phyloP scores from a whole-genome alignment of 176 grass and related monocot genomes.

The Oryza australiensis region DNA sequence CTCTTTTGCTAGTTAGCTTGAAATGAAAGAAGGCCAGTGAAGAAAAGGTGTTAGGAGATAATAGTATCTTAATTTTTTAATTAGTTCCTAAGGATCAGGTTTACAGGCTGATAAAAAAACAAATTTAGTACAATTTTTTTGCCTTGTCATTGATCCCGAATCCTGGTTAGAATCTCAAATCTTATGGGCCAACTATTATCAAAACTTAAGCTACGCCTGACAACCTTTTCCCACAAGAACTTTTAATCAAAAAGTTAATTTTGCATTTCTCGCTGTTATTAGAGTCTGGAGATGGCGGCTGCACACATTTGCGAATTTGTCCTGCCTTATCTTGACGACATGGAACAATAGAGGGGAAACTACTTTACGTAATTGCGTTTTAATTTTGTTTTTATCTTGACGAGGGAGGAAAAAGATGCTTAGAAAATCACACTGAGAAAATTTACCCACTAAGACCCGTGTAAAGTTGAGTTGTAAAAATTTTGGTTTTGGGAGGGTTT shows the following conservation, averaged over 20 bases:
- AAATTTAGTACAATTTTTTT: not conserved
- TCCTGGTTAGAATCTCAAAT: constrained; percentile 34
- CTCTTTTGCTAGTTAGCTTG: constrained; percentile 20
- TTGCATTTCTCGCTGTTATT: not conserved
- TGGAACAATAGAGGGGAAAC: not conserved
- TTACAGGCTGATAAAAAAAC: constrained; percentile 9
- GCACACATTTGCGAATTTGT: too few species aligned
- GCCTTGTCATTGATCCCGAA: constrained; percentile 38
- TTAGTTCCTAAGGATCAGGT: constrained; percentile 1
- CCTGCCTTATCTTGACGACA: too few species aligned
- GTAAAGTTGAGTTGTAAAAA: too few species aligned
- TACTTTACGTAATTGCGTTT: not conserved
- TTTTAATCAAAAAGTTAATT: not conserved
- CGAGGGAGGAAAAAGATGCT: too few species aligned
- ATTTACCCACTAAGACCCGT: not conserved
- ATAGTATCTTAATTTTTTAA: not conserved
- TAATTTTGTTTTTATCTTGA: not conserved
- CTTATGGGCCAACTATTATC: constrained; percentile 45
- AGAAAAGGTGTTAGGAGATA: constrained; percentile 17
- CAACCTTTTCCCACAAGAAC: constrained; percentile 6
- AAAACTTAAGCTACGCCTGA: not conserved
- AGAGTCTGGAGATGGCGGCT: too few species aligned
- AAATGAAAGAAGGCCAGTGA: constrained; percentile 22
- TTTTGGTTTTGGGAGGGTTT: too few species aligned
- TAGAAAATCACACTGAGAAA: not conserved